Evolutionary conservation across 2,329 filamentous ascomycete species (phyloP).

Genomic region (Aspergillus luchuensis): DNA sequence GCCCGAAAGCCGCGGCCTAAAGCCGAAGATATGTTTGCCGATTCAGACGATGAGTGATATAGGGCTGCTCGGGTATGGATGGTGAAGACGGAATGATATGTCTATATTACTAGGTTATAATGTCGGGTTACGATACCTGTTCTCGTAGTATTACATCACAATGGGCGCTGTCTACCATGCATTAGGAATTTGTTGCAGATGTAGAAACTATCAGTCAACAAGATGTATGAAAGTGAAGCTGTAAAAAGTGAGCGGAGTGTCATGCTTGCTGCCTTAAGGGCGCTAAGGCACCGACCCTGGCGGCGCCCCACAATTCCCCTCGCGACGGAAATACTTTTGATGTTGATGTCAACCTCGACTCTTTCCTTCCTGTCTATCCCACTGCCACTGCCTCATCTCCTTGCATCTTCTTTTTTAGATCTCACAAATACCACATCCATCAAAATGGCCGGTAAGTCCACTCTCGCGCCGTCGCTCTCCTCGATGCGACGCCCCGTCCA

Average conservation of each 20-base stretch:
- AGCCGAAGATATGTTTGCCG: conserved; percentile 86
- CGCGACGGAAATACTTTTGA: conserved; percentile 15
- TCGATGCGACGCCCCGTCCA: background rate
- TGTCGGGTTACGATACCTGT: background rate
- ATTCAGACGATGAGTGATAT: conserved; percentile 62
- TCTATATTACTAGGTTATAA: background rate
- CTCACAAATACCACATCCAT: conserved; percentile 19
- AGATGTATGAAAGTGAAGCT: background rate
- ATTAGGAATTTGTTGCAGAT: too few relatives aligned
- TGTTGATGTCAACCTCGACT: conserved; percentile 20
- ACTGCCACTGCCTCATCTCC: conserved; percentile 10
- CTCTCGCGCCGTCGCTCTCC: background rate
- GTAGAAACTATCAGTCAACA: too few relatives aligned
- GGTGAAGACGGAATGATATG: background rate
- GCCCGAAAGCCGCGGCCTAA: conserved; percentile 65
- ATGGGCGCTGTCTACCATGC: too few relatives aligned
- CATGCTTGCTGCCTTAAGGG: background rate
- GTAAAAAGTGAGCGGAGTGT: background rate
- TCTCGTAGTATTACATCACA: background rate
- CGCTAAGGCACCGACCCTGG: conserved; percentile 1
- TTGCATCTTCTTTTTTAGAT: conserved; percentile 13
- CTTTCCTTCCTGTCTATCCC: conserved; percentile 12
- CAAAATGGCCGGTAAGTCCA: conserved; percentile 42
- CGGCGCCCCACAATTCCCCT: conserved; percentile 22
- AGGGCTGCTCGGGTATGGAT: background rate